These are phyloP conservation scores for Lactuca sativa DNA, from an alignment of 129 eudicot species.

Conservation along the genomic window DNA sequence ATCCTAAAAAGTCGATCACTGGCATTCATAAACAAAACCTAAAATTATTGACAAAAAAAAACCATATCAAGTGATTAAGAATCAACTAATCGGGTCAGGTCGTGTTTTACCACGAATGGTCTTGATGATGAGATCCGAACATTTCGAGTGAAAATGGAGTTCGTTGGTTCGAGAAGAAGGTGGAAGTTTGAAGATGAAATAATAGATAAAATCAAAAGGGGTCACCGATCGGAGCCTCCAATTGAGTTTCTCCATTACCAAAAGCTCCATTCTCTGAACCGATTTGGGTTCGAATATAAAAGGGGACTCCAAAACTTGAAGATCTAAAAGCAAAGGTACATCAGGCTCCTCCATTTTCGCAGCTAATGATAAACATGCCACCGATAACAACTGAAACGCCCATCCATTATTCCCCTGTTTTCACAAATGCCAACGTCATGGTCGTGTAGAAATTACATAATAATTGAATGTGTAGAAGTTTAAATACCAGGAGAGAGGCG, in stretches of 20 bases:
- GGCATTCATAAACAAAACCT: constrained; percentile 19
- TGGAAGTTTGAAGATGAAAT: constrained; percentile 41
- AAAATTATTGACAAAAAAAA: not conserved
- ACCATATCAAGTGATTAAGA: not conserved
- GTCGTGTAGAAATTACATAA: not conserved
- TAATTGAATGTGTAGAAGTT: not conserved
- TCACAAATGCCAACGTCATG: constrained; percentile 1
- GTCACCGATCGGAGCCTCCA: constrained; percentile 61
- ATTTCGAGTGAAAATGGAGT: constrained; percentile 15
- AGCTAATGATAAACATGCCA: constrained; percentile 61
- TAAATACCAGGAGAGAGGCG: constrained; percentile 31
- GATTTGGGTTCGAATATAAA: constrained; percentile 50
- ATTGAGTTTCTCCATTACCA: constrained; percentile 48
- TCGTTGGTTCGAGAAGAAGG: not conserved
- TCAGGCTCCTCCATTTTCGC: constrained; percentile 62
- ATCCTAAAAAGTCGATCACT: constrained; percentile 49
- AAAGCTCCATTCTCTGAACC: constrained; percentile 60
- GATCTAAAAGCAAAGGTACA: constrained; percentile 49
- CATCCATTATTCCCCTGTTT: constrained; percentile 44
- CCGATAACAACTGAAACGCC: constrained; percentile 54
- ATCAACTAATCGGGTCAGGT: not conserved
- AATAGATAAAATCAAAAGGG: constrained; percentile 52
- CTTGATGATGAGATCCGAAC: constrained; percentile 52
- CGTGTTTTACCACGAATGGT: constrained; percentile 44
- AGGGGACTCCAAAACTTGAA: constrained; percentile 45